Evolutionary conservation across 2,329 filamentous ascomycete species (phyloP), one percentile per base, ranked within the genome.

Genomic region (Ceratocystiopsis sp.): DNA sequence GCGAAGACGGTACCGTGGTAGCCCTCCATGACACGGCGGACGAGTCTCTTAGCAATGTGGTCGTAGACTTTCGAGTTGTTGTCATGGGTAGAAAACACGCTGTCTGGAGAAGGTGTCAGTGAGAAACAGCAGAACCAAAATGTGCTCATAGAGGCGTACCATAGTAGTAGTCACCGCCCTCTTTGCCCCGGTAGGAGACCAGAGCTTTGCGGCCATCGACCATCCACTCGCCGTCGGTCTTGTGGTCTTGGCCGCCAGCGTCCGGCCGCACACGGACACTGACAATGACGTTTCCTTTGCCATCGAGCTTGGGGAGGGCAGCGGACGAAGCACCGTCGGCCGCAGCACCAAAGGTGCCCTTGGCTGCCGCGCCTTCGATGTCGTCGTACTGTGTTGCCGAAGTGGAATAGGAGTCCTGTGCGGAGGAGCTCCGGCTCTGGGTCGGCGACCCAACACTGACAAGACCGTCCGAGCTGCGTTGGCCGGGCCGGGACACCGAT

Each of bases 1-100:
- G 89, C 89, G 59, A 98, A 96, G 19, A 98, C 91, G 1, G 91
- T 98, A 46, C 89, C 91, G 55, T 96, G 89, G 59, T 96, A 98
- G 37, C 91, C 91, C 65, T 98, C 91, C 91, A 98, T 98, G 41
- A 98, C 91, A 54, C 91, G 74, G 52, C 91, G 81, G 39, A 98
- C 91, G 42, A 98, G 69, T 48, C 91, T 81, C 63, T 96, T 96
- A 37, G 91, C 91, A 38, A 77, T 84, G 49, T 89, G 78, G 61
- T 98, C 91, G 59, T 98, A 98, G 11, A 98, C 91, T 57, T 81
- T 80, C 42, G 84, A 78, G 58, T 98, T 98, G 58, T 95, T 84
- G 57, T 98, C 89, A 57, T 93, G 78, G 16, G 86, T 83, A 41
- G 84, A 78, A 61, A 98, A 98, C 48, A 96, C 91, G 63, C 96